Evolutionary conservation across 805 yeast species (phyloP).

Genomic region (Lipomyces chichibuensis): DNA sequence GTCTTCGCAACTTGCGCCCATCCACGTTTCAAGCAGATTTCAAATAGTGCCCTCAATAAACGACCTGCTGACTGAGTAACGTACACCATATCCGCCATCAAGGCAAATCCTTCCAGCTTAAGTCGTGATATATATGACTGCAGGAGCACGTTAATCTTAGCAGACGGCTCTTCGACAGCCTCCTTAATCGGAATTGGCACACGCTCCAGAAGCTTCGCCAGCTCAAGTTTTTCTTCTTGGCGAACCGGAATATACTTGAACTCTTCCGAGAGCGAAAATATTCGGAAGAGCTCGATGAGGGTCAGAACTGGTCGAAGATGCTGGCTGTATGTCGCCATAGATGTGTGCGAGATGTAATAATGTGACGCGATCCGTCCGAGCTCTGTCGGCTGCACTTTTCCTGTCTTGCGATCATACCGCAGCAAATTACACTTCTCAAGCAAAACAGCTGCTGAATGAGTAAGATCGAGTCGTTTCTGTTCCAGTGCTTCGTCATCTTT

Average conservation of each 20-base stretch:
- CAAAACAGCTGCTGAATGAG: slow-evolving; percentile 71
- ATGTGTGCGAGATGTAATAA: slow-evolving; percentile 75
- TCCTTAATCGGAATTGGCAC: slow-evolving; percentile 90
- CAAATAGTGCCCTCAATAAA: slow-evolving; percentile 80
- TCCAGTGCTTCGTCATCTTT: slow-evolving; percentile 54
- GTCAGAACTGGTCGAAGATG: slow-evolving; percentile 66
- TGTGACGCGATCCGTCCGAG: slow-evolving; percentile 84
- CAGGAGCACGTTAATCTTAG: slow-evolving; percentile 76
- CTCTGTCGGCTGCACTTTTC: slow-evolving; percentile 60
- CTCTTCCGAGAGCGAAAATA: slow-evolving; percentile 82
- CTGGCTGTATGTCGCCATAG: slow-evolving; percentile 68
- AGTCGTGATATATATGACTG: slow-evolving; percentile 86
- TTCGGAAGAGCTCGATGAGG: slow-evolving; percentile 72
- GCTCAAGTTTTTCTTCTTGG: slow-evolving; percentile 79
- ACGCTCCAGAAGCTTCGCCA: slow-evolving; percentile 65
- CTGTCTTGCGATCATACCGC: slow-evolving; percentile 57
- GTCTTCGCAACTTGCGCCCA: slow-evolving; percentile 69
- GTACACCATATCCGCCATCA: slow-evolving; percentile 90
- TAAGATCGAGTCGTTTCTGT: slow-evolving; percentile 64
- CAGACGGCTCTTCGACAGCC: slow-evolving; percentile 64
- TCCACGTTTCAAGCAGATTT: slow-evolving; percentile 66
- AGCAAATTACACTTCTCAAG: slow-evolving; percentile 63
- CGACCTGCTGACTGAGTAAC: slow-evolving; percentile 93
- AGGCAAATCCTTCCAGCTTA: slow-evolving; percentile 80
- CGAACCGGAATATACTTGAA: slow-evolving; percentile 82